Evolutionary conservation across 306 rosid species (phyloP).

Genomic region (Prinsepia uniflora): DNA sequence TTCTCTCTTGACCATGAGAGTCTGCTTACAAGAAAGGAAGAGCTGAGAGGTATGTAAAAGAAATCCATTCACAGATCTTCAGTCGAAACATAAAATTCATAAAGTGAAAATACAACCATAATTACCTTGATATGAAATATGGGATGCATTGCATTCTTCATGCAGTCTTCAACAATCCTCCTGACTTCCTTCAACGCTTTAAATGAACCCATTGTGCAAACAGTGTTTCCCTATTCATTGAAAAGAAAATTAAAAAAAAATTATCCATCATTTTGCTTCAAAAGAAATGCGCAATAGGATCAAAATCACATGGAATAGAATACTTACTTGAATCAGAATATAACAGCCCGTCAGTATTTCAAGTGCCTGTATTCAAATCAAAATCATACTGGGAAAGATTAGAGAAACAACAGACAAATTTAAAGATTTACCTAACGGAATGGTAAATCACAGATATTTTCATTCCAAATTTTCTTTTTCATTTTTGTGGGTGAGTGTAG

Average conservation of each 20-base stretch:
- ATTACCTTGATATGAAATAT: slow-evolving; percentile 84
- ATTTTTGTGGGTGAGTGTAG: too few relatives aligned
- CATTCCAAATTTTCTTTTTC: too few relatives aligned
- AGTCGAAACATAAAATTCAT: not conserved
- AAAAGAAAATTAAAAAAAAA: slow-evolving; percentile 10
- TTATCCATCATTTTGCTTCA: slow-evolving; percentile 5
- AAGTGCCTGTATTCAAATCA: slow-evolving; percentile 44
- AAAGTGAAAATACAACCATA: slow-evolving; percentile 8
- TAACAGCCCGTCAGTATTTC: slow-evolving; percentile 76
- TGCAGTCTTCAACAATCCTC: slow-evolving; percentile 84
- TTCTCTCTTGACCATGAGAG: slow-evolving; percentile 88
- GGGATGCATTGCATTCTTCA: slow-evolving; percentile 85
- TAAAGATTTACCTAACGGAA: slow-evolving; percentile 3
- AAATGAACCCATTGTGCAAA: slow-evolving; percentile 84
- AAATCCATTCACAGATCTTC: not conserved
- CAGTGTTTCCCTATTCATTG: slow-evolving; percentile 70
- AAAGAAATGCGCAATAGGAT: not conserved
- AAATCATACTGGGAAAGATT: slow-evolving; percentile 8
- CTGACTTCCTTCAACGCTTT: slow-evolving; percentile 84
- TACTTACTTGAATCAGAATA: slow-evolving; percentile 77
- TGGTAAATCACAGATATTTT: not conserved
- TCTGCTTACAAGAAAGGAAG: slow-evolving; percentile 29
- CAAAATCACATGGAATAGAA: slow-evolving; percentile 19
- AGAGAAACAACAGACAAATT: slow-evolving; percentile 5
- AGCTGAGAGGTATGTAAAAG: not conserved